Evolutionary conservation across 208 protist genomes (phyloP).

Genomic region (Trypanosoma brucei): DNA sequence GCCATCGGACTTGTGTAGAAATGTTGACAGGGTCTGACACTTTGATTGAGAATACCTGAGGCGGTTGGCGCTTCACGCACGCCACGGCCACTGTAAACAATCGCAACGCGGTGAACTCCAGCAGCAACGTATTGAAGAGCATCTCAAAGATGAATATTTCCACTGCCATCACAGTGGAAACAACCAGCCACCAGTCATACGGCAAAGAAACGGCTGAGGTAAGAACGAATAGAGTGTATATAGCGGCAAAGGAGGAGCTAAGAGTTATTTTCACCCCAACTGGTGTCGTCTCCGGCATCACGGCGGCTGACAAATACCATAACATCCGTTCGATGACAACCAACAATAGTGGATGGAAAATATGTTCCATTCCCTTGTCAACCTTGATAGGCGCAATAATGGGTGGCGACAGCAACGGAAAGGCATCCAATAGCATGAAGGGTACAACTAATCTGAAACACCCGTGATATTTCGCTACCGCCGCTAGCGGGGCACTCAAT

Average conservation of each 20-base stretch:
- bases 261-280: constrained; percentile 16
- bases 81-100: constrained; percentile 2
- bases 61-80: not conserved
- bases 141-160: constrained; percentile 18
- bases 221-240: constrained; percentile 8
- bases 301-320: constrained; percentile 12
- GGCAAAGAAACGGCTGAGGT: constrained; percentile 1
- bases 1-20: constrained; percentile 24
- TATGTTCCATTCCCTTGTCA: not conserved
- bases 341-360: constrained; percentile 3
- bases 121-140: constrained; percentile 11
- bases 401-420: constrained; percentile 12
- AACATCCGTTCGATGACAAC: constrained; percentile 13
- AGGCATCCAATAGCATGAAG: constrained; percentile 23
- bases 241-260: constrained; percentile 11
- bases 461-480: constrained; percentile 5
- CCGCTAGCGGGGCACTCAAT: constrained; percentile 12
- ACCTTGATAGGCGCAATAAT: constrained; percentile 1
- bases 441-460: constrained; percentile 7
- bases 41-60: not conserved
- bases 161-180: constrained; percentile 10
- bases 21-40: constrained; percentile 19
- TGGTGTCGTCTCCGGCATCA: constrained; percentile 10
- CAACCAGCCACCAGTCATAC: not conserved
- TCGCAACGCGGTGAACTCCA: constrained; percentile 4